Conservation (phyloP, 2,329 filamentous ascomycete genomes). For the Drechslerella dactyloides region DNA sequence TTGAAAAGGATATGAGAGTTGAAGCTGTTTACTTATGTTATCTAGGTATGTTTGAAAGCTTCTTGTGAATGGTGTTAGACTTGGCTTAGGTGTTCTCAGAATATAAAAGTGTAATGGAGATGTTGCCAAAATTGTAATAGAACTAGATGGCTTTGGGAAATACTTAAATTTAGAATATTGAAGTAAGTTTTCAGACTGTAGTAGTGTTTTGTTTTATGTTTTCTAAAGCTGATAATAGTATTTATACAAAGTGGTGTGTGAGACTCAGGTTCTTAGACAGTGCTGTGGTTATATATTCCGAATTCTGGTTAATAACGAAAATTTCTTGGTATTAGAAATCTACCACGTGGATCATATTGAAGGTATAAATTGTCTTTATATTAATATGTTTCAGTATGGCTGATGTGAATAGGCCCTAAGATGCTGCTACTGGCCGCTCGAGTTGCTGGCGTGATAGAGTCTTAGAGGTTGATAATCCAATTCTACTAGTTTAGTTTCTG, state of each 20-base stretch:
- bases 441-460: not conserved
- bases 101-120: not conserved
- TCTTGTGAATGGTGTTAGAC: not conserved
- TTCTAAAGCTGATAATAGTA: too few species aligned
- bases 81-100: not conserved
- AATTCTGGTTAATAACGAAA: not conserved
- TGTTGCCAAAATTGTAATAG: not conserved
- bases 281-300: not conserved
- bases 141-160: not conserved
- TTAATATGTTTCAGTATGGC: too few species aligned
- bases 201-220: too few species aligned
- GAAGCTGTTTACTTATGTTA: not conserved
- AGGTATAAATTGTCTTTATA: not conserved
- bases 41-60: not conserved
- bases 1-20: not conserved
- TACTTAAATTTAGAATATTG: not conserved
- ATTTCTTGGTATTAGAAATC: not conserved
- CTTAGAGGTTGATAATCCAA: constrained; percentile 1
- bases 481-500: not conserved
- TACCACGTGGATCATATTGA: not conserved
- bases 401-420: constrained; percentile 2
- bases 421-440: not conserved
- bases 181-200: not conserved
- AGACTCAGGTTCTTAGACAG: not conserved
- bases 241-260: not conserved